Evolutionary conservation across 352 stramenopile species (phyloP).

Genomic region (Bremia lactucae): DNA sequence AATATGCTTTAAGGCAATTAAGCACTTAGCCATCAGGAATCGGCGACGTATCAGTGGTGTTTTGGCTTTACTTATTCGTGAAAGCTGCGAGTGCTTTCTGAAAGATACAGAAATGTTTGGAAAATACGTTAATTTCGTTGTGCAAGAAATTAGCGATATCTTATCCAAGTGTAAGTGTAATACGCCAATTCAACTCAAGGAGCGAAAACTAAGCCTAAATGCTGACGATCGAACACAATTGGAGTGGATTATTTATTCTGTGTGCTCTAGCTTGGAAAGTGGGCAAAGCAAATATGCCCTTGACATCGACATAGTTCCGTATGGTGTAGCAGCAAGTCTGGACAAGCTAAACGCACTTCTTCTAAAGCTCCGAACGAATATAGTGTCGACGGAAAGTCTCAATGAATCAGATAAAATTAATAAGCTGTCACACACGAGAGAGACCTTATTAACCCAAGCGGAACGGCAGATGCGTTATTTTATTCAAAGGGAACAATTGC

Average conservation of each 20-base stretch:
- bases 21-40: slow-evolving; percentile 25
- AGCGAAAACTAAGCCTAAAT: slow-evolving; percentile 16
- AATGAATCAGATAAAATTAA: slow-evolving; percentile 1
- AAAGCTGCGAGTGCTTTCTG: slow-evolving; percentile 57
- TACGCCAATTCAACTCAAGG: not conserved
- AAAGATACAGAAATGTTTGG: slow-evolving; percentile 54
- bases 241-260: slow-evolving; percentile 68
- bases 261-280: slow-evolving; percentile 63
- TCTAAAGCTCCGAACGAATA: slow-evolving; percentile 20
- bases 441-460: slow-evolving; percentile 8
- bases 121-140: slow-evolving; percentile 67
- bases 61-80: slow-evolving; percentile 46
- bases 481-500: slow-evolving; percentile 30
- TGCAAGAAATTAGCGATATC: slow-evolving; percentile 68
- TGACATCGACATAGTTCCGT: slow-evolving; percentile 52
- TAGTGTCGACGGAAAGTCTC: slow-evolving; percentile 7
- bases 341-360: slow-evolving; percentile 64
- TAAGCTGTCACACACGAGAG: not conserved
- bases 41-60: slow-evolving; percentile 20
- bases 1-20: slow-evolving; percentile 60
- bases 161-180: slow-evolving; percentile 20
- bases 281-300: slow-evolving; percentile 61
- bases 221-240: slow-evolving; percentile 53
- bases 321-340: slow-evolving; percentile 45
- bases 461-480: slow-evolving; percentile 52